Base-by-base conservation (phyloP, 805 yeast species). In the Nakazawaea anatomiae region DNA sequence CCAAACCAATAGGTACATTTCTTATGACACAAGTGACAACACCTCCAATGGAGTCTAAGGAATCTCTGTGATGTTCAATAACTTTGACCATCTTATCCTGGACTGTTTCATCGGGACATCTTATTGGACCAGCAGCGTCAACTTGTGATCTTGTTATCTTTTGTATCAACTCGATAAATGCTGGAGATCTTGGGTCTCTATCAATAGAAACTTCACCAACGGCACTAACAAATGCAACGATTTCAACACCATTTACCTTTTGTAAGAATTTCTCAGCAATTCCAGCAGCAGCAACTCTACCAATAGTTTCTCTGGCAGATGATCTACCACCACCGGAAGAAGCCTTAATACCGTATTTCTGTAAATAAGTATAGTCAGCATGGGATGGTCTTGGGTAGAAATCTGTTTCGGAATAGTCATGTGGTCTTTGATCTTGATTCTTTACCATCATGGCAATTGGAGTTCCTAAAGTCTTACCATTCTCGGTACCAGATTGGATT, bases 211-310 rank as follows among this genome's bases (percentile, higher is more conserved):
- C 75, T 30, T 77, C 74, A 42, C 99, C 99, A 55, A 94, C 96
- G 54, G 88, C 86, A n/a, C 94, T 81, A 27, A 92, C 97, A 69
- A 94, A 94, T 0, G 97, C 99, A 45, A 94, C 97, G 61, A 94
- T 89, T 69, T 92, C 98, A 44, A 94, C 94, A 53, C 80, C 79
- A 64, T 86, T 83, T 50, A 87, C 86, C 59, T 85, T 82, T 46
- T 71, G 64, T 63, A 94, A 77, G 57, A 89, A 84, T 71, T 91
- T 92, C 69, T 94, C 99, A 46, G 99, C 99, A 68, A 94, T 83
- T 47, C 97, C 98, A 63, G 97, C 97, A 7, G 97, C 98, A 45
- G 98, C 98, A 49, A 94, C 99, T 69, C 99, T 82, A 52, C 99
- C 99, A 61, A 94, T 94, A 42, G 99, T 94, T 72, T 94, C 99